phyloP scores from a whole-genome alignment of 257 asterid species.

The Petunia axillaris region DNA sequence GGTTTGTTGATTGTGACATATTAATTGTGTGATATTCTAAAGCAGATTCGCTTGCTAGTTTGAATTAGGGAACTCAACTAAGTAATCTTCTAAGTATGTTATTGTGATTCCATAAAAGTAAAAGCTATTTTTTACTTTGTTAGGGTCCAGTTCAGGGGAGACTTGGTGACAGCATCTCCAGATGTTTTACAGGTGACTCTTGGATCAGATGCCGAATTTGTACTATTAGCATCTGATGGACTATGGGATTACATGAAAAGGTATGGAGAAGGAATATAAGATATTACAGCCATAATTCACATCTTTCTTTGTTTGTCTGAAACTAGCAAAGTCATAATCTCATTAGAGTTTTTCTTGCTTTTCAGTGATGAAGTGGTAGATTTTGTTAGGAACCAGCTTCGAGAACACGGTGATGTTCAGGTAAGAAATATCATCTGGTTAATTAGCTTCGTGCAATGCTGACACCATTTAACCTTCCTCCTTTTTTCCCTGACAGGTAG shows the following conservation, averaged over 20 bases:
- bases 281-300: not conserved
- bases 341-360: not conserved
- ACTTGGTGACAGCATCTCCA: slow-evolving; percentile 77
- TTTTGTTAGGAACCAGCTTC: slow-evolving; percentile 77
- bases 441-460: not conserved
- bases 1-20: not conserved
- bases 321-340: not conserved
- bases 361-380: slow-evolving; percentile 71
- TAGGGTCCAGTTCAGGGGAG: slow-evolving; percentile 71
- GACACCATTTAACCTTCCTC: slow-evolving; percentile 30
- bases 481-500: slow-evolving; percentile 50
- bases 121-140: slow-evolving; percentile 26
- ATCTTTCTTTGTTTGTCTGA: not conserved
- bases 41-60: not conserved
- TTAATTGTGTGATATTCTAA: not conserved
- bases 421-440: slow-evolving; percentile 36
- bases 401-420: slow-evolving; percentile 85
- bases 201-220: slow-evolving; percentile 76
- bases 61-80: not conserved
- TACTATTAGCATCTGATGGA: slow-evolving; percentile 90
- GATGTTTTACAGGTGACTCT: slow-evolving; percentile 76
- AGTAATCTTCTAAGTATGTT: not conserved
- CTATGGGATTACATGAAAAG: slow-evolving; percentile 93
- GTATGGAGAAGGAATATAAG: slow-evolving; percentile 31
- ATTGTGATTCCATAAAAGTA: not conserved